Evolutionary conservation across 768 basidiomycete genomes (phyloP), one percentile per base, ranked within the genome.

Genomic region (Antrodiella citrinella): DNA sequence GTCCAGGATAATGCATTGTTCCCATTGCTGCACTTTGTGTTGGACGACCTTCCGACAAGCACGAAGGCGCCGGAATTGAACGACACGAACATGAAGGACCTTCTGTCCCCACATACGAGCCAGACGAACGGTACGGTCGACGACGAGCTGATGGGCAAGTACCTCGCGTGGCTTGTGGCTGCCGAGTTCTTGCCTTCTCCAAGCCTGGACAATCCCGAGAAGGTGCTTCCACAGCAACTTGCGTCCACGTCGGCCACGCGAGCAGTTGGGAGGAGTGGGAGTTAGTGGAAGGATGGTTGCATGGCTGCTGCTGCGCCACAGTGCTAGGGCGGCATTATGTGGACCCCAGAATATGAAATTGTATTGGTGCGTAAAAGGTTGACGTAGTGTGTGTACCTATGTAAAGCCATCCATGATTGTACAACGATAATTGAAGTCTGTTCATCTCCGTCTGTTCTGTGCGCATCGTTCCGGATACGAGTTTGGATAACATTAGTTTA

Each of bases 1-100:
- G 81, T 78, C 5, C 90, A 94, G 64, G 95, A 98, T 65, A 98
- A 99, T 56, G 96, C 96, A 1, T 75, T 99, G 41, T 98, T 94
- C 79, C 96, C 96, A 2, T 72, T 99, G 9, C 77, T 99, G 15
- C 95, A 99, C 67, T 97, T 97, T 58, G 96, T 98, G 21, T 72
- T 99, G 24, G 96, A 97, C 63, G 96, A 99, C 66, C 74, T 99
- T 18, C 96, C 96, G 3, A 96, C 94, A 21, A 91, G 88, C 61
- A 98, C 95, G 21, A 96, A 94, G 66, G 82, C 92, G 0, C 90
- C 96, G 2, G 85, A 88, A 54, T 71, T 98, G 45, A 89, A 95
- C 62, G 91, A 96, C 62, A 64, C 75, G 19, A 96, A 95, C 64
- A 94, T 91, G 15, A 67, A 67, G n/a, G 72, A 75, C 10, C 62